Evolutionary conservation across 805 yeast genomes (phyloP).

Genomic region (Hanseniaspora singularis): DNA sequence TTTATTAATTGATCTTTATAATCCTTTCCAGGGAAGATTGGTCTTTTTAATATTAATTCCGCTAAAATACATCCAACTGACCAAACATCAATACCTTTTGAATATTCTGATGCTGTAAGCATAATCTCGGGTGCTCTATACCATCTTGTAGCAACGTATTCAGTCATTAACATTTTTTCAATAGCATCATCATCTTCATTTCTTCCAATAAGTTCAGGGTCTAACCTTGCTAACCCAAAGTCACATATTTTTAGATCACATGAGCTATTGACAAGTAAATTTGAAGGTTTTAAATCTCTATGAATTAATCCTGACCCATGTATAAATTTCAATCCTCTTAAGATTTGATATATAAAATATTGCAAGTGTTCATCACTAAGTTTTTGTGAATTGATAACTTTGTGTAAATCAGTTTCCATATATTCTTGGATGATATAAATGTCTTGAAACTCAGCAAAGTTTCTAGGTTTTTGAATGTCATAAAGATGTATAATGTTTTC

Average conservation of each 20-base stretch:
- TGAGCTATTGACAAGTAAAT: constrained; percentile 72
- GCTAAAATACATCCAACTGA: constrained; percentile 93
- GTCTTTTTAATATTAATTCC: constrained; percentile 74
- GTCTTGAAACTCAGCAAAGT: constrained; percentile 66
- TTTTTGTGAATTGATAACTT: constrained; percentile 69
- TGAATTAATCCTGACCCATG: constrained; percentile 93
- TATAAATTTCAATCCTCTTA: constrained; percentile 78
- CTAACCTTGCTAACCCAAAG: constrained; percentile 69
- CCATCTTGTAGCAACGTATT: constrained; percentile 96
- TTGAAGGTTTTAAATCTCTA: constrained; percentile 84
- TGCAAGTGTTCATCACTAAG: constrained; percentile 88
- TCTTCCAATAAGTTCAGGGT: constrained; percentile 20
- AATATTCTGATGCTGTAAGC: constrained; percentile 86
- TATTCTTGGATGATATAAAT: constrained; percentile 80
- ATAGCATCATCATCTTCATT: constrained; percentile 24
- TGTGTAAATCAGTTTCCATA: constrained; percentile 79
- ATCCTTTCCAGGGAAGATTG: constrained; percentile 88
- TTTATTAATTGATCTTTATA: constrained; percentile 82
- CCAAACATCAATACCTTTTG: constrained; percentile 94
- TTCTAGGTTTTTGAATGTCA: constrained; percentile 76
- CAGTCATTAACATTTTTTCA: constrained; percentile 53
- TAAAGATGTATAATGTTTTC: constrained; percentile 84
- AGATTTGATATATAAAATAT: constrained; percentile 81
- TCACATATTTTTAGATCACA: constrained; percentile 92
- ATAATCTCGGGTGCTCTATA: constrained; percentile 95